Conservation (phyloP, 257 asterid genomes). For the Solanum pimpinellifolium region DNA sequence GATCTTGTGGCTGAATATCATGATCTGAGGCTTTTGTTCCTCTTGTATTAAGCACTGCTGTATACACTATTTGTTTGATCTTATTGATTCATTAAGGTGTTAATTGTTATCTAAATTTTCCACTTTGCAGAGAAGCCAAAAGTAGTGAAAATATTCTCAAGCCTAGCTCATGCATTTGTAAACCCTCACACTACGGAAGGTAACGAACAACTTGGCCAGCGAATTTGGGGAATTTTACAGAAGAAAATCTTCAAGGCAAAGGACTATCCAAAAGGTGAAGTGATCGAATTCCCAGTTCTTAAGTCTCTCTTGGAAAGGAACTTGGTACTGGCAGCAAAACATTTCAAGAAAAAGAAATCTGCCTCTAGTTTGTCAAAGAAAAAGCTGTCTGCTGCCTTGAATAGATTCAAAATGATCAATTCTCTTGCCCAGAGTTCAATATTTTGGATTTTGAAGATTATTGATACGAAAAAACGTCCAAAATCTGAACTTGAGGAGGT, state of each 20-base stretch:
- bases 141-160: constrained; percentile 63
- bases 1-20: background rate
- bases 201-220: constrained; percentile 91
- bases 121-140: constrained; percentile 68
- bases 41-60: background rate
- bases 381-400: constrained; percentile 69
- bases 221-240: constrained; percentile 87
- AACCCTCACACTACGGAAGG: constrained; percentile 87
- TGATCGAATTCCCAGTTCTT: constrained; percentile 43
- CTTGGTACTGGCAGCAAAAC: constrained; percentile 75
- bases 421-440: constrained; percentile 79
- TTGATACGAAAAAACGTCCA: constrained; percentile 53
- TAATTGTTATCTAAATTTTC: background rate
- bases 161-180: constrained; percentile 67
- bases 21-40: background rate
- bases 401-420: constrained; percentile 58
- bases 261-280: constrained; percentile 75
- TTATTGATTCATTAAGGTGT: background rate
- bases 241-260: constrained; percentile 88
- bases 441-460: constrained; percentile 72
- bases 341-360: constrained; percentile 76
- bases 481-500: constrained; percentile 49
- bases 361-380: constrained; percentile 55
- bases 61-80: background rate
- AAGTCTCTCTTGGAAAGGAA: constrained; percentile 71